phyloP scores from a whole-genome alignment of 345 rosid species.

The Rubroshorea leprosula region DNA sequence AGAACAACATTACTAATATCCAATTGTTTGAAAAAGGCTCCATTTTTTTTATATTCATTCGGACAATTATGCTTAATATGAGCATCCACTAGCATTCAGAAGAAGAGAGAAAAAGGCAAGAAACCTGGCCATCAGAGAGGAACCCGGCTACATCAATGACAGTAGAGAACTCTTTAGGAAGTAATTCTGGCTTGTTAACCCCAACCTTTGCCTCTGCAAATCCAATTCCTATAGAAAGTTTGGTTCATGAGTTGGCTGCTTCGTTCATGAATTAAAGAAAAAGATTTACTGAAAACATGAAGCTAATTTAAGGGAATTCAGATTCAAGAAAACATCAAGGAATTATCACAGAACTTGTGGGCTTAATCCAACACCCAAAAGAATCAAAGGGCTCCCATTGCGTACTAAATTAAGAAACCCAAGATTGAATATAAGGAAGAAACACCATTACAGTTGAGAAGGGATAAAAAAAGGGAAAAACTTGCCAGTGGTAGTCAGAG shows the following conservation, averaged over 20 bases:
- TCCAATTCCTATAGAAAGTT: slow-evolving; percentile 36
- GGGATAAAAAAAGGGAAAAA: neutral
- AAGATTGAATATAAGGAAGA: neutral
- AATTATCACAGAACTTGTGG: neutral
- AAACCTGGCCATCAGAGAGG: slow-evolving; percentile 90
- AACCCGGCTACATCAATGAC: slow-evolving; percentile 89
- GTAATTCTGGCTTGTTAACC: slow-evolving; percentile 89
- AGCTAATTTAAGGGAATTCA: neutral
- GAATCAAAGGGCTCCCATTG: neutral
- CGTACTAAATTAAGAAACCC: neutral
- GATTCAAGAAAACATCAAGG: slow-evolving; percentile 5
- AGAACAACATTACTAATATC: neutral
- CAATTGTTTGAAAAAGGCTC: neutral
- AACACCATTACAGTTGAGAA: neutral
- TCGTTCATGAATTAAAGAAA: slow-evolving; percentile 1
- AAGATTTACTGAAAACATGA: neutral
- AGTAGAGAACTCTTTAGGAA: slow-evolving; percentile 71
- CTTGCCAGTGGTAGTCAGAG: slow-evolving; percentile 45
- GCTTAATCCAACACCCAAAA: neutral
- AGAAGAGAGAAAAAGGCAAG: slow-evolving; percentile 3
- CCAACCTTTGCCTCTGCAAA: slow-evolving; percentile 73
- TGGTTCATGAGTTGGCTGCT: neutral
- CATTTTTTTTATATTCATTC: too few relatives aligned
- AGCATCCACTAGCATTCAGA: neutral
- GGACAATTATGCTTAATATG: too few relatives aligned